A percentile compares a stretch with the other conserved stretches of the same genome.
Conservation (phyloP, 306 rosid genomes). For the Begonia peltatifolia region DNA sequence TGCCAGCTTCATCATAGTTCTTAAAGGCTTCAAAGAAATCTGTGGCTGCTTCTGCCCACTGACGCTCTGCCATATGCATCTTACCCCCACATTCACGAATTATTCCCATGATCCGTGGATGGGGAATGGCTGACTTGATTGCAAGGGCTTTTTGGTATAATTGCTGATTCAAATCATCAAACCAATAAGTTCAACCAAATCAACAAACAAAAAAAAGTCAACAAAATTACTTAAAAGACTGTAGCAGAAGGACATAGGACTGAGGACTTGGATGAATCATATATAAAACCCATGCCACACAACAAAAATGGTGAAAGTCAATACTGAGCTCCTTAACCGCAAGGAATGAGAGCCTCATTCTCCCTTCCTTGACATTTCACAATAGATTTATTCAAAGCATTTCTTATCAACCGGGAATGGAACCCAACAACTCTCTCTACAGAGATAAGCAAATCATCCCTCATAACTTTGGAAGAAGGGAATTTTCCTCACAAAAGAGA, state of each 20-base stretch:
- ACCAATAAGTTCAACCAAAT: conserved; percentile 5
- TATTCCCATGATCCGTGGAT: conserved; percentile 98
- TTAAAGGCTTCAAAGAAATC: conserved; percentile 96
- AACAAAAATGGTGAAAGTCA: too few relatives aligned
- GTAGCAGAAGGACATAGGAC: neutral
- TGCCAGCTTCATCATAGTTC: conserved; percentile 95
- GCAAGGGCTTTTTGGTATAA: conserved; percentile 95
- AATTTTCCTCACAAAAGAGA: too few relatives aligned
- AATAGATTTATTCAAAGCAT: too few relatives aligned
- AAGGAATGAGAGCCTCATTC: too few relatives aligned
- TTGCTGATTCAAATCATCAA: conserved; percentile 51
- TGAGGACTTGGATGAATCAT: neutral
- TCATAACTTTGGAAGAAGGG: too few relatives aligned
- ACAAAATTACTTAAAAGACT: neutral
- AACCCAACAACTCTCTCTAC: too few relatives aligned
- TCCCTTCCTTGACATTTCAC: too few relatives aligned
- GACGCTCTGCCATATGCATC: conserved; percentile 99
- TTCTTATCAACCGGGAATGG: too few relatives aligned
- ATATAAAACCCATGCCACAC: too few relatives aligned
- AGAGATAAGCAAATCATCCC: too few relatives aligned
- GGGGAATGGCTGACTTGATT: conserved; percentile 96
- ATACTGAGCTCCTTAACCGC: too few relatives aligned
- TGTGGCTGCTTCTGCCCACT: conserved; percentile 96
- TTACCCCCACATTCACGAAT: conserved; percentile 98
- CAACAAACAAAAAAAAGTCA: neutral